These are phyloP conservation scores for Exophiala bonariae DNA, from an alignment of 2,329 filamentous ascomycete species.

Conservation along the genomic window DNA sequence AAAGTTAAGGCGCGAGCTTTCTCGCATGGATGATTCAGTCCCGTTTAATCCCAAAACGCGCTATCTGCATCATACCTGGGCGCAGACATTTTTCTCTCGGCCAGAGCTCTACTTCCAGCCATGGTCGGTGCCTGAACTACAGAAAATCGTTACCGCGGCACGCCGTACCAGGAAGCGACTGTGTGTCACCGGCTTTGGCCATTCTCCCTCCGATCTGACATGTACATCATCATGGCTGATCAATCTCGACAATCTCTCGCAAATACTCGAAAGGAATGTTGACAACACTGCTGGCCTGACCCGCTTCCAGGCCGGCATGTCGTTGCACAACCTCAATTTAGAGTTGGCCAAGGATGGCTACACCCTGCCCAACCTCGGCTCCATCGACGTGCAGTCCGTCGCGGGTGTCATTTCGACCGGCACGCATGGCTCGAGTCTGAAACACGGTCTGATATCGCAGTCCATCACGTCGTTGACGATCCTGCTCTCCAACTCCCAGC, in stretches of 20 bases:
- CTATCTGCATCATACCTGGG: slow-evolving; percentile 90
- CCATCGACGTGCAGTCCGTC: slow-evolving; percentile 91
- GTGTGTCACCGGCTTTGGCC: slow-evolving; percentile 83
- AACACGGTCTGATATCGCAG: slow-evolving; percentile 81
- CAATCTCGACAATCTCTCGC: slow-evolving; percentile 82
- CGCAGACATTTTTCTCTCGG: slow-evolving; percentile 82
- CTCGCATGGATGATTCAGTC: slow-evolving; percentile 59
- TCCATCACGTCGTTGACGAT: slow-evolving; percentile 73
- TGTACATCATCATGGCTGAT: slow-evolving; percentile 93
- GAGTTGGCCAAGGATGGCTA: slow-evolving; percentile 73
- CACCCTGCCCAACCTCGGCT: slow-evolving; percentile 88
- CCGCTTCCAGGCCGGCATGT: slow-evolving; percentile 83
- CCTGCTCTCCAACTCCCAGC: slow-evolving; percentile 76
- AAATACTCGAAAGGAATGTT: slow-evolving; percentile 62
- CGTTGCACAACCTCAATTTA: slow-evolving; percentile 71
- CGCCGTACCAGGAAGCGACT: slow-evolving; percentile 77
- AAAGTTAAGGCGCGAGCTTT: slow-evolving; percentile 55
- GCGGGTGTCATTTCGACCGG: slow-evolving; percentile 90
- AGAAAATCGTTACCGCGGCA: slow-evolving; percentile 79
- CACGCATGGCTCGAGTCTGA: slow-evolving; percentile 85
- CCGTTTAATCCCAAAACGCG: slow-evolving; percentile 73
- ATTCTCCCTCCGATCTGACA: slow-evolving; percentile 89
- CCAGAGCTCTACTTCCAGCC: slow-evolving; percentile 92
- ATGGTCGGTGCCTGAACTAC: slow-evolving; percentile 73
- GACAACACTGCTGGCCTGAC: slow-evolving; percentile 67